Evolutionary conservation across 2,329 filamentous ascomycete genomes (phyloP), one percentile per base, ranked within the genome.

Genomic region (Fusarium tuaranense): DNA sequence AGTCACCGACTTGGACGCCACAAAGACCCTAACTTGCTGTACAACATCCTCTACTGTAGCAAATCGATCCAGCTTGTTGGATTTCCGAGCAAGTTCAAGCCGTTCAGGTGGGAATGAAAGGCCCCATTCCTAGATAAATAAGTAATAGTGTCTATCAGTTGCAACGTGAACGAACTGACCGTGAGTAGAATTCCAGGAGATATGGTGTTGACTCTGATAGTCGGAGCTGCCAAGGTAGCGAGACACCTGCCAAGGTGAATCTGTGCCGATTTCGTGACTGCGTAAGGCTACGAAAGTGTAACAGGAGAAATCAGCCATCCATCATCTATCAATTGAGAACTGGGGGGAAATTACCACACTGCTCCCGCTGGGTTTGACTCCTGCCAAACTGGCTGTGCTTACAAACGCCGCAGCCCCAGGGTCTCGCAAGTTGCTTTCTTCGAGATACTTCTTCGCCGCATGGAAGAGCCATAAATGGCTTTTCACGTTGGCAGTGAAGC

Each of bases 391-490:
- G 4, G 61, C 61, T 14, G 44, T 51, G 44, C 61, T 63, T 36
- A 63, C 44, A 25, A 63, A 63, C 30, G 30, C 53, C 14, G 53
- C 53, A 12, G n/a, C 53, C 36, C 53, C 53, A 16, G 32, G 14
- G 12, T 51, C 61, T 20, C 61, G 39, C 30, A 36, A 22, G 61
- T 48, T 34, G 44, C 36, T 46, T 53, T 63, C 44, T 22, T 63
- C 61, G 22, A 63, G 44, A 63, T 51, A 53, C 22, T 18, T 39
- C 61, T 36, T 63, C 38, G 44, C 44, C 16, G 61, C 61, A 46
- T 51, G 44, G 30, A 63, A 63, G n/a, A 63, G 61, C 61, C 61
- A 63, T 14, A 63, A 25, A 36, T 63, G 61, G n/a, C 41, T 51
- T 55, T 63, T 63, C 27, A 63, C 61, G 41, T 63, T 63, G 27